Evolutionary conservation across 352 stramenopile species (phyloP).

Genomic region (Phytopythium mirpurense): DNA sequence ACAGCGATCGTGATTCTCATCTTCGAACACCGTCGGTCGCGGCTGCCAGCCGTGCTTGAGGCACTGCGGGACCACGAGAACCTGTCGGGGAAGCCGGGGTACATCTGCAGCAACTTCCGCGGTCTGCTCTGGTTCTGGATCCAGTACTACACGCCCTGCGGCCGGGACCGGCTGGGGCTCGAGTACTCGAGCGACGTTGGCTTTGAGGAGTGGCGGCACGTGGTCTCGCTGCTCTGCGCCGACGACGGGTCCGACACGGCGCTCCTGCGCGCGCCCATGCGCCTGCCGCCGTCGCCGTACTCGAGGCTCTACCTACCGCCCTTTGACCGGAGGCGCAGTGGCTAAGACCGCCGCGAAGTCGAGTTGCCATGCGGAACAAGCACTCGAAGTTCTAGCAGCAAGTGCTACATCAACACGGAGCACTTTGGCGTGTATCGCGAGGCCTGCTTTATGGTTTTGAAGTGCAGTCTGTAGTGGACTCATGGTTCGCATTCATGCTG

Average conservation of each 20-base stretch:
- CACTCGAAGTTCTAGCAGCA: neutral
- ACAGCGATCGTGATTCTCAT: conserved; percentile 94
- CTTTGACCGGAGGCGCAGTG: conserved; percentile 6
- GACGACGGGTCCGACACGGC: conserved; percentile 89
- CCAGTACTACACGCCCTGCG: conserved; percentile 94
- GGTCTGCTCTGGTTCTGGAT: conserved; percentile 94
- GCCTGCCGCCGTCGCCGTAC: conserved; percentile 62
- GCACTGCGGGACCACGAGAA: conserved; percentile 66
- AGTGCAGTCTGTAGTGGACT: too few species aligned
- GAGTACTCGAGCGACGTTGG: conserved; percentile 94
- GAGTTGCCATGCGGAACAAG: neutral
- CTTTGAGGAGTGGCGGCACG: conserved; percentile 91
- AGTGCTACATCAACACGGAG: neutral
- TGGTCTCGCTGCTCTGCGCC: conserved; percentile 88
- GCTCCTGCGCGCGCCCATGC: conserved; percentile 52
- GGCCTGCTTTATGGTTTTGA: conserved; percentile 24
- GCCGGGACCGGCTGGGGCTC: conserved; percentile 90
- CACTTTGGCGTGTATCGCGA: too few species aligned
- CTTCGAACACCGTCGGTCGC: conserved; percentile 88
- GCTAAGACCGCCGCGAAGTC: neutral
- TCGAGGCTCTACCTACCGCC: conserved; percentile 40
- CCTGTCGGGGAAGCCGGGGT: conserved; percentile 52
- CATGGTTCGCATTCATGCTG: conserved; percentile 15
- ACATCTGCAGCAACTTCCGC: conserved; percentile 89
- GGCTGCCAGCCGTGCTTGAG: conserved; percentile 67